phyloP scores from a whole-genome alignment of 2,329 filamentous ascomycete genomes.

The Niveomyces coronatus region DNA sequence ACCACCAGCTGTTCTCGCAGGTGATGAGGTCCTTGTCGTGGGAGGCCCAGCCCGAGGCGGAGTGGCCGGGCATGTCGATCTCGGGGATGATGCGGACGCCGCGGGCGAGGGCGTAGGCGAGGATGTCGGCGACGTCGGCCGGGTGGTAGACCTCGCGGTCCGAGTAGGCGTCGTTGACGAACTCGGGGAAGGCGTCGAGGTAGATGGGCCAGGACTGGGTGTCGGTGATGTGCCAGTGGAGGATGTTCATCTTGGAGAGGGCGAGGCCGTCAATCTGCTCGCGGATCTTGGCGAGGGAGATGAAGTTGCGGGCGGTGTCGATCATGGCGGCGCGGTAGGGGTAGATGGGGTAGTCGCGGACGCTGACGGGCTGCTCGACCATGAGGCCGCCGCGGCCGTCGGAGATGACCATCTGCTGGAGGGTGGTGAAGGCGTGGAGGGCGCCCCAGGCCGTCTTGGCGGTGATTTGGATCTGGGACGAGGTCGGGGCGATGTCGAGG shows the following conservation, averaged over 20 bases:
- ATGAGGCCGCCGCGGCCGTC: conserved; percentile 33
- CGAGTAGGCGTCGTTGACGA: conserved; percentile 45
- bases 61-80: conserved; percentile 52
- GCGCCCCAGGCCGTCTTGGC: conserved; percentile 43
- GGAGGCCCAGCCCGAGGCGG: conserved; percentile 43
- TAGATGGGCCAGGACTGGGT: conserved; percentile 45
- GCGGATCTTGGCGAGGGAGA: conserved; percentile 37
- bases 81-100: conserved; percentile 52
- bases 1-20: conserved; percentile 49
- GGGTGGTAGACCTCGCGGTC: conserved; percentile 34
- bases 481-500: conserved; percentile 29
- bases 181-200: conserved; percentile 37
- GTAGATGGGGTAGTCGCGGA: conserved; percentile 40
- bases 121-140: conserved; percentile 29
- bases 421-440: conserved; percentile 45
- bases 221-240: conserved; percentile 48
- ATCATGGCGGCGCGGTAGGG: conserved; percentile 45
- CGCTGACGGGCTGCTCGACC: conserved; percentile 41
- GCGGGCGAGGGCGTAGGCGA: conserved; percentile 40
- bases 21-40: conserved; percentile 46
- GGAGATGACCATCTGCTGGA: conserved; percentile 44
- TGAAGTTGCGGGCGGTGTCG: conserved; percentile 44
- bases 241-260: conserved; percentile 44
- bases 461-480: conserved; percentile 32
- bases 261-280: conserved; percentile 46